Evolutionary conservation across 345 rosid genomes (phyloP), one percentile per base, ranked within the genome.

Genomic region (Sisymbrium altissimum): DNA sequence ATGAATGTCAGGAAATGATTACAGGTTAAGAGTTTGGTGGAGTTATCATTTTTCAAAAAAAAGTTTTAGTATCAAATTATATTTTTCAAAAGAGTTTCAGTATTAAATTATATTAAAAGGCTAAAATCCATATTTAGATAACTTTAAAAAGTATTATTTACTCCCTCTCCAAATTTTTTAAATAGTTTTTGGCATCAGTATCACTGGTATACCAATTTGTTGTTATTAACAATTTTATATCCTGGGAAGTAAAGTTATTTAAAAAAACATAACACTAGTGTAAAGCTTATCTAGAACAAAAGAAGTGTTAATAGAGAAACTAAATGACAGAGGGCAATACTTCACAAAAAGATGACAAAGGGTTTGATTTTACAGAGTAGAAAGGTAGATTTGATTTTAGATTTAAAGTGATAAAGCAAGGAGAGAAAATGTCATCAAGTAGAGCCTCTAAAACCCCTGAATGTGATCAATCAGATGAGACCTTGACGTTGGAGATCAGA

Each of bases 401-500:
- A 19, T 18, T 57, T 43, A 13, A 46, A 18, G 21, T 13, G 33
- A 56, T 12, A 56, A 7, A 46, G 58, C 14, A 56, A 41, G 36
- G 30, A 60, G 56, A 32, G 14, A 54, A 53, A 15, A 30, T n/a
- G 10, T 50, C 52, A 66, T 36, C 15, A 25, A 54, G 40, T n/a
- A 41, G 57, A 45, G 5, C 7, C 56, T 73, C 39, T 29, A 54
- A 73, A 41, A 23, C 0, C 9, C 48, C 14, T 10, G 55, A 35
- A 30, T 49, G 23, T 40, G 52, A 53, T 62, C 2, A 46, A 75
- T 85, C 80, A 91, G 3, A 96, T 92, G 75, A 96, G 86, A 41
- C 99, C 99, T 78, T 92, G 99, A 25, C 98, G 95, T 82, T 96
- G 98, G 60, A 96, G 87, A 86, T 96, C 99, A 19, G 95, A 81